Evolutionary conservation across 169 alveolate species (phyloP).

Genomic region (Plasmodium berghei): DNA sequence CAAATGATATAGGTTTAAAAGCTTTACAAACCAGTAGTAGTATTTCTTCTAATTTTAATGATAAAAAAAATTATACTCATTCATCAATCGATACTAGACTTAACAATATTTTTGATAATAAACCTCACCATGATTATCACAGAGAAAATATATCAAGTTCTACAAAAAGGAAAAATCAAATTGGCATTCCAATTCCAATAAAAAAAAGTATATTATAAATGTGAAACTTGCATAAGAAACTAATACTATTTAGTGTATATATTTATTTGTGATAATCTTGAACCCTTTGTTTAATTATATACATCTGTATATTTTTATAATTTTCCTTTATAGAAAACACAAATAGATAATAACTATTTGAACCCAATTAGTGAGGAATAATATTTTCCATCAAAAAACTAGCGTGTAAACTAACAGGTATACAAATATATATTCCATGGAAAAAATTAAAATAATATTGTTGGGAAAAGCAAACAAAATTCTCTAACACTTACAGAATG

Average conservation of each 20-base stretch:
- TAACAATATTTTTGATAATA: neutral
- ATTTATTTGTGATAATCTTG: too few relatives aligned
- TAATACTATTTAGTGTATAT: neutral
- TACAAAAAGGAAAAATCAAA: slow-evolving; percentile 41
- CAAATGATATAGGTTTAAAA: slow-evolving; percentile 7
- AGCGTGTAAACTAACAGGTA: too few relatives aligned
- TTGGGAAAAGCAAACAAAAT: too few relatives aligned
- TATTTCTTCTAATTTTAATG: neutral
- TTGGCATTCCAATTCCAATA: slow-evolving; percentile 61
- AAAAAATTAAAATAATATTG: too few relatives aligned
- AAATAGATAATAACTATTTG: too few relatives aligned
- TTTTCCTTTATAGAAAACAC: too few relatives aligned
- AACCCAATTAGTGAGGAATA: too few relatives aligned
- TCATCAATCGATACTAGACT: neutral
- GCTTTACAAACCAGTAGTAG: neutral
- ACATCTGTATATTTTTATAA: neutral
- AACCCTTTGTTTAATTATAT: neutral
- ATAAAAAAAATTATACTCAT: slow-evolving; percentile 6
- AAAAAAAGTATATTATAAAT: slow-evolving; percentile 66
- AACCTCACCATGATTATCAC: neutral
- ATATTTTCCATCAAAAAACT: too few relatives aligned
- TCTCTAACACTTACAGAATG: too few relatives aligned
- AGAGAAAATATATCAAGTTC: slow-evolving; percentile 7
- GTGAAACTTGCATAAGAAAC: neutral
- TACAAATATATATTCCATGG: too few relatives aligned